A percentile compares a stretch with the other conserved stretches of the same genome.
Evolutionary conservation across 768 basidiomycete species (phyloP).

Genomic region (Trametes meyenii): DNA sequence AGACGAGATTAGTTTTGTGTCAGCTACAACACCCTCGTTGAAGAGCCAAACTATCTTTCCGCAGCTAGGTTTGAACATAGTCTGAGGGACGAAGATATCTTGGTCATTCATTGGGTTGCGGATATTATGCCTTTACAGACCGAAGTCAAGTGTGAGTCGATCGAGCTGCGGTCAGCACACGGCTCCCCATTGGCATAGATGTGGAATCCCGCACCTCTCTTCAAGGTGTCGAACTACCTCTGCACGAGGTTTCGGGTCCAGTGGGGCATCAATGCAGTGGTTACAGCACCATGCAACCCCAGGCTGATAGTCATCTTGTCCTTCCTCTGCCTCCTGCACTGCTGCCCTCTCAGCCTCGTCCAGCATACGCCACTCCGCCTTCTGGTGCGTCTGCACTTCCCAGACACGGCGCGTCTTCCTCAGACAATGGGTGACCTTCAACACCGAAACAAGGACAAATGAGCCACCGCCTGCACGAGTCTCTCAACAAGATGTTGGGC

Average conservation of each 20-base stretch:
- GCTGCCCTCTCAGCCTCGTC: background rate
- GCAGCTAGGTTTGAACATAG: no score
- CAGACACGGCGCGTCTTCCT: background rate
- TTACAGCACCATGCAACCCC: background rate
- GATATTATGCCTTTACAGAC: background rate
- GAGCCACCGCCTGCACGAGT: background rate
- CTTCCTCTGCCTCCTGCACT: background rate
- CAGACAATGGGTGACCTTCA: background rate
- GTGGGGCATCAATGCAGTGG: background rate
- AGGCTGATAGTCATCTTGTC: no score
- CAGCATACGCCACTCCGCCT: background rate
- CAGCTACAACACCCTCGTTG: no score
- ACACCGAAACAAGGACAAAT: background rate
- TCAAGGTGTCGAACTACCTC: background rate
- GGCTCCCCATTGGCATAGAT: background rate
- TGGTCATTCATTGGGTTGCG: background rate
- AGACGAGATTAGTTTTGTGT: no score
- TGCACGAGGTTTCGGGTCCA: background rate
- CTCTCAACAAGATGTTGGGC: background rate
- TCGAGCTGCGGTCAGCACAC: background rate
- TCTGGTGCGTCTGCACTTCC: background rate
- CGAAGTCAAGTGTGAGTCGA: background rate
- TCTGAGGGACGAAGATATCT: background rate
- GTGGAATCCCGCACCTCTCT: background rate
- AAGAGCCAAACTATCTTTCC: no score